These are phyloP conservation scores for Tolypocladium endophyticum DNA, from an alignment of 2,329 filamentous ascomycete genomes.

Conservation along the genomic window DNA sequence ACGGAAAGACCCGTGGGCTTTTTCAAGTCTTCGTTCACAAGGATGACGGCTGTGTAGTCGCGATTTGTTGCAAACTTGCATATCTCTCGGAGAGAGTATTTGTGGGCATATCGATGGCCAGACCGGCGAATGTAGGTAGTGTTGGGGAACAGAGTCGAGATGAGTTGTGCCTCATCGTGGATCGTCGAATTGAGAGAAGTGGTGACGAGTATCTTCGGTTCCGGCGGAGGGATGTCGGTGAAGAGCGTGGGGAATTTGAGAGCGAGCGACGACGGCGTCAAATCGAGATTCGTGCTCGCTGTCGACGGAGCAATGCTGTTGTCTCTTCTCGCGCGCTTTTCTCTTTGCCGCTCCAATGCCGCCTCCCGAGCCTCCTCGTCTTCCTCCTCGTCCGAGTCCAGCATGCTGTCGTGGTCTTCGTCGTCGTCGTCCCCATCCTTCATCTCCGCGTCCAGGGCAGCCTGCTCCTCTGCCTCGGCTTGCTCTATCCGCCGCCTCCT, in stretches of 20 bases:
- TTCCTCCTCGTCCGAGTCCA: constrained; percentile 52
- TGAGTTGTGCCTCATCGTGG: constrained; percentile 68
- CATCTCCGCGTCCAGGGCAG: constrained; percentile 30
- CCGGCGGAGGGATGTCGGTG: constrained; percentile 43
- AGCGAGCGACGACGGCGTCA: constrained; percentile 48
- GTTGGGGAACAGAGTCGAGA: constrained; percentile 79
- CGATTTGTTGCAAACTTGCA: constrained; percentile 72
- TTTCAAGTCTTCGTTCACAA: constrained; percentile 86
- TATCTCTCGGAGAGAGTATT: constrained; percentile 89
- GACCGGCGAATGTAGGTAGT: constrained; percentile 78
- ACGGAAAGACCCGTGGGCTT: constrained; percentile 72
- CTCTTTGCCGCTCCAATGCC: constrained; percentile 30
- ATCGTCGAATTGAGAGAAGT: constrained; percentile 83
- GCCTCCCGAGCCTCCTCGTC: constrained; percentile 36
- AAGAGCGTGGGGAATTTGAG: constrained; percentile 55
- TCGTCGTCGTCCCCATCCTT: constrained; percentile 38
- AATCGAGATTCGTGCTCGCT: constrained; percentile 52
- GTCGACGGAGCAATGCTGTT: constrained; percentile 46
- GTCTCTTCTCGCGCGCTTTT: constrained; percentile 34
- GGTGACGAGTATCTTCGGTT: constrained; percentile 83
- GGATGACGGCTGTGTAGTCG: constrained; percentile 72
- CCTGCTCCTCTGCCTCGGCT: constrained; percentile 38
- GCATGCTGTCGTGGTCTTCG: constrained; percentile 67
- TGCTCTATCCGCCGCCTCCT: constrained; percentile 47
- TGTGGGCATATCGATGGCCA: constrained; percentile 73